Evolutionary conservation across 345 rosid species (phyloP), one percentile per base, ranked within the genome.

Genomic region (Hibiscus trionum): DNA sequence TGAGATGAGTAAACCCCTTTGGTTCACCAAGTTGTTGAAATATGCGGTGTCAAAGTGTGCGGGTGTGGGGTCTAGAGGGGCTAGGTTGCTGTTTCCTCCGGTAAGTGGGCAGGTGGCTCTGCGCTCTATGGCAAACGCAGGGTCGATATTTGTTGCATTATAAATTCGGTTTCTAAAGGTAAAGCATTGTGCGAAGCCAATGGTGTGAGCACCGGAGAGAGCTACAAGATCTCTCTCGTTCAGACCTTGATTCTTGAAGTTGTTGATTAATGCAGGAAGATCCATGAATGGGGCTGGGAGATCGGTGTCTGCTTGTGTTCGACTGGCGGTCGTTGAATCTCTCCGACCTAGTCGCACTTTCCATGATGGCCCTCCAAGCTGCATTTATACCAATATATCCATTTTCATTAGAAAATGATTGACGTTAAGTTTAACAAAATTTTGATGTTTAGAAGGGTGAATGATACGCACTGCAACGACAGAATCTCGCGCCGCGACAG

Each of bases 291-390:
- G 88, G 0, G 79, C 6, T 1, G 90, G 88, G 2, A 88, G 52
- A 77, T 81, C 71, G 0, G 0, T 2, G 50, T 80, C 19, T 3
- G 89, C 86, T 0, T 69, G 14, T 0, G 80, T 55, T 5, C 61
- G 64, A 70, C 73, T 76, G 0, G 81, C 87, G 0, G 82, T 79
- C 15, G 78, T 76, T n/a, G 87, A 84, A 80, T 86, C 90, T 52
- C 87, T 77, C 58, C 87, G 27, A 3, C 90, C 86, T 0, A 82
- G 75, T 39, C 10, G 71, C 17, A 86, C 87, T 7, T 31, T n/a
- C 86, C 86, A 82, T 29, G 82, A 69, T 16, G 83, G 81, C 10
- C 87, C 84, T 39, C 90, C 87, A 10, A 84, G 82, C 88, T 79
- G 84, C 76, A 72, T 44, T 11, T 11, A 72, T 21, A 17, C 7